Evolutionary conservation across 2,329 filamentous ascomycete genomes (phyloP), one percentile per base, ranked within the genome.

Genomic region (Penicillium sclerotiorum): DNA sequence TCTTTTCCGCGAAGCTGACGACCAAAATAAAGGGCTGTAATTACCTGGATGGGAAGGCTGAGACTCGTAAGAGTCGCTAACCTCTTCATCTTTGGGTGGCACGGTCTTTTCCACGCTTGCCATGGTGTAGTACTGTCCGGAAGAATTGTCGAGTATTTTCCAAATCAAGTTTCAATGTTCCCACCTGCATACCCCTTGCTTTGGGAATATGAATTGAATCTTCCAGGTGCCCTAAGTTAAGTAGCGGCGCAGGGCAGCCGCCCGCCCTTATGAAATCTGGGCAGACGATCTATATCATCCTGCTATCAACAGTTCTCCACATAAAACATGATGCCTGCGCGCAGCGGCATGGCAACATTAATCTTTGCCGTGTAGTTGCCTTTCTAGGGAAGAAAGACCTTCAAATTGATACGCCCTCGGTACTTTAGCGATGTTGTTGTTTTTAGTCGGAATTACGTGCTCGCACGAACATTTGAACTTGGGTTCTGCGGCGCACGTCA

Each of bases 371-470:
- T 53, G 22, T 32, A 30, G 32, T 23, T 37, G 30, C 36, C n/a
- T 20, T 11, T 27, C n/a, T 30, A 7, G n/a, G 27, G 18, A 45
- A 25, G n/a, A 13, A 18, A 23, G 20, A 28, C 3, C 21, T 28
- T 5, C 11, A 23, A 37, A 25, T 17, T 22, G 32, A 40, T 39
- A 37, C 5, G 25, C 35, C 52, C 11, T 47, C 12, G 17, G 21
- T 8, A 9, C 7, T 23, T 23, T 22, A 27, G 4, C 8, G 45
- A 64, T 68, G 66, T 62, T 64, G 63, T 48, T 21, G 56, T 61
- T 56, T 36, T 56, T 40, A 35, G 40, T 45, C 37, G 47, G 23
- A 36, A 68, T 69, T 66, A 67, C 66, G 66, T 69, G 66, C 65
- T 68, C 56, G 60, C 62, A 62, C 58, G 58, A 40, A 45, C 42